Base-by-base conservation (phyloP, 495 filamentous ascomycete genomes). In the Hypoxylon lenormandii region DNA sequence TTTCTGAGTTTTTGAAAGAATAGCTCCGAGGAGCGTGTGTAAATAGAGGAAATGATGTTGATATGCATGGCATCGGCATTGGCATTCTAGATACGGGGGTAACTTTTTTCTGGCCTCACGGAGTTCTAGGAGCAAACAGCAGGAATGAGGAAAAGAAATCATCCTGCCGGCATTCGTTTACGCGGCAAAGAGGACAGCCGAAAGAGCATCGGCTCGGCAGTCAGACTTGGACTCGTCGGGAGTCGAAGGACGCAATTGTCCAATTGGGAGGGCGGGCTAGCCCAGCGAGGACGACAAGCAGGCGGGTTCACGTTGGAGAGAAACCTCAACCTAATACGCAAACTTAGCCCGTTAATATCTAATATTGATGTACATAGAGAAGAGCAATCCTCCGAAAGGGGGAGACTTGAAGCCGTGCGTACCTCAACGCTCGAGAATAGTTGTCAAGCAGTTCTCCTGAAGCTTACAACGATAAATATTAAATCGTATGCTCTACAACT, bases 31-130 rank as follows among this genome's bases (percentile, higher is more conserved):
- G 66, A 75, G 68, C 74, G 73, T 74, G 79, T 83, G 80, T 80
- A 81, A 76, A 82, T 80, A 80, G 74, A 77, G 76, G 74, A 78
- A 76, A 77, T 82, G 77, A 80, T 82, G 79, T 82, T 81, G 81
- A 81, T 79, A 82, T 81, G 80, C 80, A 83, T 81, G 79, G 80
- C 80, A 82, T 78, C 70, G 80, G 80, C 76, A 79, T 78, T 82
- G 81, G 77, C 80, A 80, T 81, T 82, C 77, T 83, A 83, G 81
- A 83, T 78, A 74, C 75, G 75, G 79, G 74, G 76, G 69, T 66
- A 76, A 77, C 58, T 64, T 74, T 64, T 33, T 76, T 72, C 53
- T 74, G 77, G 78, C 71, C 77, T 80, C 72, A 76, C 63, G 80
- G 79, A 82, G 81, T 82, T 83, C 76, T 72, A 66, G 80, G 80